phyloP scores from a whole-genome alignment of 179 eudicot genomes.

The Gypsophila paniculata region DNA sequence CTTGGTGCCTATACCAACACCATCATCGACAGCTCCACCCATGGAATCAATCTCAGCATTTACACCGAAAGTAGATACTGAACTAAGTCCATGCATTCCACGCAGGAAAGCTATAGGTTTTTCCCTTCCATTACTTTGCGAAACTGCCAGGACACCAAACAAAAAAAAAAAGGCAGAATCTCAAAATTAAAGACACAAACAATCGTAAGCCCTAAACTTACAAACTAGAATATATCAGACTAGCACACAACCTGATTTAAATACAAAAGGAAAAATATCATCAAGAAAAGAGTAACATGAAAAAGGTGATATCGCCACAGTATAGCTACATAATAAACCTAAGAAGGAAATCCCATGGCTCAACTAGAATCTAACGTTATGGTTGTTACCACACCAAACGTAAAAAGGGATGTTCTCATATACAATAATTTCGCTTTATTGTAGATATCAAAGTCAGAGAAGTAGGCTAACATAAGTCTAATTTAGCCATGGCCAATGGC shows the following conservation, averaged over 20 bases:
- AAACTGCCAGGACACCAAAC: constrained; percentile 25
- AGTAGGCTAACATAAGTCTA: background rate
- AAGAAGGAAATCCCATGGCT: background rate
- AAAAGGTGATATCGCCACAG: background rate
- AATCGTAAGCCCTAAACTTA: background rate
- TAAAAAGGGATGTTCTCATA: background rate
- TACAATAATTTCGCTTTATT: background rate
- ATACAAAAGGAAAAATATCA: background rate
- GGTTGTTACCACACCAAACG: background rate
- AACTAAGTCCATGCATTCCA: constrained; percentile 83
- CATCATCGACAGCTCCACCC: constrained; percentile 88
- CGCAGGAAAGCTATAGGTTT: constrained; percentile 36
- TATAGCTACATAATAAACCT: background rate
- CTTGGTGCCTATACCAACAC: constrained; percentile 58
- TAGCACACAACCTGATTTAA: background rate
- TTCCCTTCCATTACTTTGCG: constrained; percentile 42
- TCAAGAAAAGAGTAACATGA: background rate
- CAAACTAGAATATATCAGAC: background rate
- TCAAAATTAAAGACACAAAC: background rate
- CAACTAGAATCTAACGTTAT: background rate
- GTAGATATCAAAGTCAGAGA: background rate
- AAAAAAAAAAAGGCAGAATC: background rate
- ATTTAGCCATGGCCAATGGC: too few relatives aligned
- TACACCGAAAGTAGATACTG: constrained; percentile 58
- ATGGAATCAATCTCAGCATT: constrained; percentile 96